A percentile compares a stretch with the other conserved stretches of the same genome.
These are phyloP conservation scores for Coniochaeta pulveracea DNA, from an alignment of 2,329 filamentous ascomycete species.

Conservation along the genomic window DNA sequence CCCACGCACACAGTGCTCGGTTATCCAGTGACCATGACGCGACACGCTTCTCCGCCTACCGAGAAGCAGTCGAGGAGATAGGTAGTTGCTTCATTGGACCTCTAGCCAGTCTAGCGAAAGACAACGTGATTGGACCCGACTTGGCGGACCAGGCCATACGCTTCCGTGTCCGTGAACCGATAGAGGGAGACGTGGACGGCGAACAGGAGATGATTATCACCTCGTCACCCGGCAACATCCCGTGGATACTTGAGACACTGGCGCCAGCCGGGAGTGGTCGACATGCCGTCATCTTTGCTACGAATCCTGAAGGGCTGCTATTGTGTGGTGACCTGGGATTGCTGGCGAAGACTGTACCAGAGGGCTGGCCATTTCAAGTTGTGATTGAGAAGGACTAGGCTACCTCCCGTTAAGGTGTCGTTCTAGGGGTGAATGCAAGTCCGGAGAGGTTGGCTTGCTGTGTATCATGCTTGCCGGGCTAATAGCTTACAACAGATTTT, in stretches of 20 bases:
- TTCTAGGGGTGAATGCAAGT: too few relatives aligned
- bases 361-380: background rate
- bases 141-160: conserved; percentile 1
- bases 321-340: background rate
- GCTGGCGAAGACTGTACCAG: background rate
- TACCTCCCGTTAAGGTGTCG: too few relatives aligned
- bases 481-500: too few relatives aligned
- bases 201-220: background rate
- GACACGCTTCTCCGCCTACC: background rate
- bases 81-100: background rate
- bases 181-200: background rate
- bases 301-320: background rate
- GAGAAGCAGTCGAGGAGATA: background rate
- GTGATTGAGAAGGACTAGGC: background rate
- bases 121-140: too few relatives aligned
- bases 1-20: too few relatives aligned
- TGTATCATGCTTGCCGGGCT: too few relatives aligned
- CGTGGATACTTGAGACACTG: background rate
- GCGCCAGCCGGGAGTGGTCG: background rate
- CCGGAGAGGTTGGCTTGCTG: too few relatives aligned
- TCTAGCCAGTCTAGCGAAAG: background rate
- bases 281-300: background rate
- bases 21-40: background rate
- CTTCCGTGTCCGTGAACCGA: conserved; percentile 1
- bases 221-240: background rate